Evolutionary conservation across 2,329 filamentous ascomycete genomes (phyloP).

Genomic region (Lecanicillium sp.): DNA sequence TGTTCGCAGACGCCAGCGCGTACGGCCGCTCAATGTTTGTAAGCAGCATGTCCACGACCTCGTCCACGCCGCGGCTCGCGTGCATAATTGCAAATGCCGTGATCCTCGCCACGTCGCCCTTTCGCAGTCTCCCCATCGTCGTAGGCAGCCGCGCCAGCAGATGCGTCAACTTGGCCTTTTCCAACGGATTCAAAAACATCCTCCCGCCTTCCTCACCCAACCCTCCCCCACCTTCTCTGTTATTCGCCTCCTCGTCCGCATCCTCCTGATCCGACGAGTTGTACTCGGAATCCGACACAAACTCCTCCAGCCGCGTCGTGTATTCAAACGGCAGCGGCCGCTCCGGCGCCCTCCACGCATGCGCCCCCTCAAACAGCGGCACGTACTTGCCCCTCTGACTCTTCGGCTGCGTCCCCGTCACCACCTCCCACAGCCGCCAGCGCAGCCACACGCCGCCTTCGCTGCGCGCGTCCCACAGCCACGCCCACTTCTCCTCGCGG

Average conservation of each 20-base stretch:
- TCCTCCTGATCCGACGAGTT: slow-evolving; percentile 83
- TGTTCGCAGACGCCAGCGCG: slow-evolving; percentile 64
- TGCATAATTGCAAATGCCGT: slow-evolving; percentile 87
- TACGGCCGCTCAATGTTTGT: slow-evolving; percentile 76
- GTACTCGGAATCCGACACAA: slow-evolving; percentile 79
- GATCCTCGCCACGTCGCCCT: slow-evolving; percentile 79
- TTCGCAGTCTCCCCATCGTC: slow-evolving; percentile 65
- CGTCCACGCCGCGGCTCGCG: slow-evolving; percentile 76
- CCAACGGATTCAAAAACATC: slow-evolving; percentile 71
- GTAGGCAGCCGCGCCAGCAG: slow-evolving; percentile 78
- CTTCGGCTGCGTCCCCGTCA: slow-evolving; percentile 56
- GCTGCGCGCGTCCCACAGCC: slow-evolving; percentile 83
- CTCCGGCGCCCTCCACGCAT: slow-evolving; percentile 72
- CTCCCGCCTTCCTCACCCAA: slow-evolving; percentile 42
- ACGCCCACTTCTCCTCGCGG: slow-evolving; percentile 83
- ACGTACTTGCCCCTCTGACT: slow-evolving; percentile 47
- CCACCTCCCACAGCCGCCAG: slow-evolving; percentile 81
- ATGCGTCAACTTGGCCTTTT: slow-evolving; percentile 78
- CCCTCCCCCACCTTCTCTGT: slow-evolving; percentile 42
- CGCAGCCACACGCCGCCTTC: slow-evolving; percentile 83
- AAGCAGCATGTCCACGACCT: slow-evolving; percentile 85
- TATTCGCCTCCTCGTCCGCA: slow-evolving; percentile 50
- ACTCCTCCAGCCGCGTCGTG: slow-evolving; percentile 66
- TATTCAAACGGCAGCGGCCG: slow-evolving; percentile 75
- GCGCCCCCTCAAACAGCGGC: slow-evolving; percentile 67